Evolutionary conservation across 768 basidiomycete genomes (phyloP), one percentile per base, ranked within the genome.

Genomic region (Lactarius quietus): DNA sequence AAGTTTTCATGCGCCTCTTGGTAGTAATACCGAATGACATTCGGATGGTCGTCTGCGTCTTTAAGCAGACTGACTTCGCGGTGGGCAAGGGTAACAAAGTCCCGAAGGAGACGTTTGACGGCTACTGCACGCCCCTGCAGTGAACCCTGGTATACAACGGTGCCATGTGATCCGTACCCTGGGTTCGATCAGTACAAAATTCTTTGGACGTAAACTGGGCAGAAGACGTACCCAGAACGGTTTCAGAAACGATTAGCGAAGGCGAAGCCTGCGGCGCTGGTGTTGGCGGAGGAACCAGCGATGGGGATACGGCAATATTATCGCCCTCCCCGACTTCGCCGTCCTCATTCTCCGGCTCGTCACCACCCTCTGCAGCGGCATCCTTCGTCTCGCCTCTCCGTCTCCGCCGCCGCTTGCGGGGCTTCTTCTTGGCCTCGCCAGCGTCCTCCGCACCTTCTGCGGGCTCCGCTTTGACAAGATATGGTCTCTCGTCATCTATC

Each of bases 21-120:
- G 77, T 93, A 98, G 76, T 95, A 99, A 74, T 99, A 97, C 33
- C 94, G 89, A 70, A 98, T 95, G 74, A 99, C 97, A 78, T 99
- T 98, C 20, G 94, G 94, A 72, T 99, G 97, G 74, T 96, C 94
- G 79, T 99, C 97, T 55, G 92, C 92, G 74, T 97, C 95, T 78
- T 98, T 95, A 10, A 99, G 83, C 45, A 99, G 86, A 72, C 87
- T 87, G 31, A 98, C 95, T 80, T 99, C 97, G 55, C 95, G 91
- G 4, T 88, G 82, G 8, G 95, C 95, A 41, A 99, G 86, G 0
- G 94, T 96, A 62, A 96, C 93, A 71, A 98, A 98, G 75, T 98
- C 95, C 70, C 89, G 90, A 8, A 98, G 83, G 3, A 99, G 84
- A 0, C 97, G 92, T 75, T 99, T 98, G 63, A 99, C 95, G n/a